These are phyloP conservation scores for Capsicum baccatum DNA, from an alignment of 257 asterid genomes.

Conservation along the genomic window DNA sequence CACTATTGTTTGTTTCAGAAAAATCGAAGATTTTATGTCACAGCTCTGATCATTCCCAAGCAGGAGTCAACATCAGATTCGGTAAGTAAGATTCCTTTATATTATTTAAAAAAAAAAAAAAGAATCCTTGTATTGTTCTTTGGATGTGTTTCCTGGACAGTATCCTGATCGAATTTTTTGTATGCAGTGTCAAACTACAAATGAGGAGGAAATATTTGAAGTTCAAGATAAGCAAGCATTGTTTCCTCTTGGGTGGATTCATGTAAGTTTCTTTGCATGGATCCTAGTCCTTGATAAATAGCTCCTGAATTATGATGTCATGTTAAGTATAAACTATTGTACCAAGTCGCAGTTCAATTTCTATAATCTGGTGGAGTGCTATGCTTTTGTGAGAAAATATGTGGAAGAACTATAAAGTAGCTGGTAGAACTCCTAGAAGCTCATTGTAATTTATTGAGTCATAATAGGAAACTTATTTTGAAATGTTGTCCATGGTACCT, in stretches of 20 bases:
- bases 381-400: not conserved
- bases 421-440: not conserved
- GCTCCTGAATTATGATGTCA: not conserved
- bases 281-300: conserved; percentile 17
- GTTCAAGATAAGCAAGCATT: conserved; percentile 92
- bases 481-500: not conserved
- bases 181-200: conserved; percentile 88
- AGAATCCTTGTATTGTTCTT: not conserved
- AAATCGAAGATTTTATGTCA: conserved; percentile 76
- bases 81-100: conserved; percentile 49
- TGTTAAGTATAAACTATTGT: conserved; percentile 13
- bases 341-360: conserved; percentile 1
- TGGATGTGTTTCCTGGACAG: conserved; percentile 12
- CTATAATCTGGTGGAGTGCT: conserved; percentile 20
- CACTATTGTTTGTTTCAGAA: conserved; percentile 55
- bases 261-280: conserved; percentile 58
- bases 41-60: conserved; percentile 95
- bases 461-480: not conserved
- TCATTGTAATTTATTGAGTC: not conserved
- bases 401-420: conserved; percentile 7
- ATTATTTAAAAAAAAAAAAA: not conserved
- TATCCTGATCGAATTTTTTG: conserved; percentile 34
- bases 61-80: conserved; percentile 98
- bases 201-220: conserved; percentile 97
- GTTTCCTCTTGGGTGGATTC: conserved; percentile 97